Base-by-base conservation (phyloP, 2,329 filamentous ascomycete species). In the Fusarium sp. region DNA sequence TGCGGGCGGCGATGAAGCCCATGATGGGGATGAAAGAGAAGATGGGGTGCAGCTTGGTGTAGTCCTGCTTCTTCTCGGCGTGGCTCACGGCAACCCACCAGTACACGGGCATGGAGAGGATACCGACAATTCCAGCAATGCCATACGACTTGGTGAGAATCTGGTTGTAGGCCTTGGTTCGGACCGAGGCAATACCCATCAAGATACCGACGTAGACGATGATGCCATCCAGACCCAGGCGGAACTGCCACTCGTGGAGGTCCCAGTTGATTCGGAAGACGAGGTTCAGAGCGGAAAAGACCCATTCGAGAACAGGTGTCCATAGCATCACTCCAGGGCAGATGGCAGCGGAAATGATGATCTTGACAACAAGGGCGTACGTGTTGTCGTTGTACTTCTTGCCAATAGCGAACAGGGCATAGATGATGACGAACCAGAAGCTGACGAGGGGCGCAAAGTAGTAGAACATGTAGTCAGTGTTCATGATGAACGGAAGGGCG, bases 371-470 rank as follows among this genome's bases (percentile, higher is more conserved):
- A 1, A 89, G 69, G 14, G 81, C 81, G 8, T 73, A 71, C 0
- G 80, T 71, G 50, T 80, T 80, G 11, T 78, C 73, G 69, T 88
- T 89, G 64, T 76, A 74, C 33, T 65, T 71, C 6, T 76, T 76
- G n/a, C 79, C 79, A 20, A 83, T 73, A 10, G 81, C 78, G 46
- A 90, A 79, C 3, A 85, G 87, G 33, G 79, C 69, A 70, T 83
- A 90, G 7, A 86, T 78, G 18, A 88, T 77, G 2, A 88, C 67
- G 73, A 89, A 90, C 86, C 88, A 91, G 74, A 90, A 88, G 42
- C 82, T 87, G 34, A 85, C 81, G 0, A 89, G 79, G 0, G 86
- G 83, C 1, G 86, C 82, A 67, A 90, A 88, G 75, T 87, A 86
- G 74, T 90, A 90, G 34, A 73, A 70, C 66, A 77, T 75, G 62